These are phyloP conservation scores for Claviceps purpurea DNA, from an alignment of 2,329 filamentous ascomycete species.

Conservation along the genomic window DNA sequence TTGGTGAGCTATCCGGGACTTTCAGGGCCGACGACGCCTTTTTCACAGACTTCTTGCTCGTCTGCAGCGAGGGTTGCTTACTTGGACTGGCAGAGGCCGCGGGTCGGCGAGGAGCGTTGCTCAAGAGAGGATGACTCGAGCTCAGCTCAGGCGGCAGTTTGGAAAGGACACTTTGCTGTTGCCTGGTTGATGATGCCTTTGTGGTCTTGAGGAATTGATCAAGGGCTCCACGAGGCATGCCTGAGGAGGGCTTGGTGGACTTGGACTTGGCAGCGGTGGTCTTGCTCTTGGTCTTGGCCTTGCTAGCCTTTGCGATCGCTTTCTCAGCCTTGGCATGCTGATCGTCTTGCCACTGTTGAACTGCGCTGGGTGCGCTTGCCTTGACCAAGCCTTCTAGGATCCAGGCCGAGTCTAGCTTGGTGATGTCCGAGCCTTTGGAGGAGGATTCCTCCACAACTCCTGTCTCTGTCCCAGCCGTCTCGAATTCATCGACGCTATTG, in stretches of 20 bases:
- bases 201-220: slow-evolving; percentile 28
- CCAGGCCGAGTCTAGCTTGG: slow-evolving; percentile 39
- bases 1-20: slow-evolving; percentile 30
- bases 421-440: slow-evolving; percentile 47
- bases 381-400: slow-evolving; percentile 22
- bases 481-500: slow-evolving; percentile 54
- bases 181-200: slow-evolving; percentile 15
- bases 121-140: neutral
- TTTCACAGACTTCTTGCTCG: slow-evolving; percentile 11
- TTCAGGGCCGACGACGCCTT: slow-evolving; percentile 17
- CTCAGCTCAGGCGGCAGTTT: slow-evolving; percentile 4
- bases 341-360: slow-evolving; percentile 17
- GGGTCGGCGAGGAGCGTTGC: neutral
- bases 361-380: slow-evolving; percentile 11
- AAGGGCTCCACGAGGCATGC: slow-evolving; percentile 19
- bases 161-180: neutral
- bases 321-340: slow-evolving; percentile 10
- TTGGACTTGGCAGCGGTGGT: slow-evolving; percentile 11
- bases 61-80: slow-evolving; percentile 22
- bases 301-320: slow-evolving; percentile 10
- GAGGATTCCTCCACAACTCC: slow-evolving; percentile 12
- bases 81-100: slow-evolving; percentile 12
- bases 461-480: slow-evolving; percentile 17
- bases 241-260: slow-evolving; percentile 7
- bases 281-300: slow-evolving; percentile 5